These are phyloP conservation scores for Termitomyces sp. DNA, from an alignment of 1,284 basidiomycete genomes.

Conservation along the genomic window DNA sequence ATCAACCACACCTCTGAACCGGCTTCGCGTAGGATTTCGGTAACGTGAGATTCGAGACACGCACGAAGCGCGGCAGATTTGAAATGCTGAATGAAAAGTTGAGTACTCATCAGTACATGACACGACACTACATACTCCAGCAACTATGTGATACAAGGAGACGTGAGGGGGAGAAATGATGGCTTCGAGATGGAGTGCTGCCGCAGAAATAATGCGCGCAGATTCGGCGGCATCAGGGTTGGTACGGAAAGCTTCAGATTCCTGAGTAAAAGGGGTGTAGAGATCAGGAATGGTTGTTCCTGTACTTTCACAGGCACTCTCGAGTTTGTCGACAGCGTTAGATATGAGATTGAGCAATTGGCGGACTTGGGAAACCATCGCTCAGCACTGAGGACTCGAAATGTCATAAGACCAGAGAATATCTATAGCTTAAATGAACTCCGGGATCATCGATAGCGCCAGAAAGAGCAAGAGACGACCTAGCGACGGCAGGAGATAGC, in stretches of 20 bases:
- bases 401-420: neutral
- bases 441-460: neutral
- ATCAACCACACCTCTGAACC: neutral
- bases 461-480: neutral
- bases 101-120: neutral
- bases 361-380: constrained; percentile 3
- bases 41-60: neutral
- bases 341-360: constrained; percentile 3
- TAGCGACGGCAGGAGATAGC: neutral
- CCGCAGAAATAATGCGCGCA: neutral
- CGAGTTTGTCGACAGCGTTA: constrained; percentile 1
- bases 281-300: neutral
- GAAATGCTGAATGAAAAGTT: neutral
- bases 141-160: neutral
- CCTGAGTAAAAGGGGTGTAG: neutral
- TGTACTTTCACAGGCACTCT: neutral
- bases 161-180: neutral
- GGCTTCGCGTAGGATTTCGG: neutral
- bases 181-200: neutral
- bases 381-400: too few relatives aligned
- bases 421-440: neutral
- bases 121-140: neutral
- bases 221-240: neutral
- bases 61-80: constrained; percentile 1
- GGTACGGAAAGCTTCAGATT: neutral